Evolutionary conservation across 495 filamentous ascomycete genomes (phyloP), one percentile per base, ranked within the genome.

Genomic region (Penicillium angulare): DNA sequence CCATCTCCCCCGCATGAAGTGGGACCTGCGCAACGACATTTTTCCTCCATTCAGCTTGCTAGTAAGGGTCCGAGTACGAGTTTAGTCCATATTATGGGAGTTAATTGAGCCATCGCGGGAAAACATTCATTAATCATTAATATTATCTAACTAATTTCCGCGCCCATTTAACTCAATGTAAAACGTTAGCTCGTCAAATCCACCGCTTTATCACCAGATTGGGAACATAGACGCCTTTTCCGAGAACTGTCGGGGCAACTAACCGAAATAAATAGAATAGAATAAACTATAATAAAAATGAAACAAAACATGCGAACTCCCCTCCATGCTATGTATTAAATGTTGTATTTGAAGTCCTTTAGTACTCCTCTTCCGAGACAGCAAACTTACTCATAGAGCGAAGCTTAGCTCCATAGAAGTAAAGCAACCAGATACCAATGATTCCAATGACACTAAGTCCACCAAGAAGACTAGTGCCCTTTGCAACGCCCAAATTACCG

Each of bases 371-470:
- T 13, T 17, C 16, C 5, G 22, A 51, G 0, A 16, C n/a, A 21
- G 64, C 64, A 53, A 67, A 67, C 47, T 63, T 67, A 40, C 64
- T 67, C 51, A 65, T 7, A 31, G 64, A 47, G 31, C 64, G 56
- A 15, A 67, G 56, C 21, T 44, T 55, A 23, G 49, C 50, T 36
- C 64, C 64, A 47, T 59, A 52, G 50, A 56, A 59, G 24, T 63
- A 67, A 41, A 67, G 62, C 22, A 63, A 23, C 64, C 62, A 67
- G 15, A 86, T 78, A 2, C 82, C 84, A 24, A 77, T 56, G 49
- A 82, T 72, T 49, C 81, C 80, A 40, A 75, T 73, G 15, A 76
- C 69, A 43, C 73, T 82, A 46, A 86, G 49, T 4, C 77, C 82
- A 53, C 69, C 84, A 6, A 86, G 69, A 22, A 86, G 56, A 57